phyloP scores from a whole-genome alignment of 768 basidiomycete species.

The Agaricus bisporus region DNA sequence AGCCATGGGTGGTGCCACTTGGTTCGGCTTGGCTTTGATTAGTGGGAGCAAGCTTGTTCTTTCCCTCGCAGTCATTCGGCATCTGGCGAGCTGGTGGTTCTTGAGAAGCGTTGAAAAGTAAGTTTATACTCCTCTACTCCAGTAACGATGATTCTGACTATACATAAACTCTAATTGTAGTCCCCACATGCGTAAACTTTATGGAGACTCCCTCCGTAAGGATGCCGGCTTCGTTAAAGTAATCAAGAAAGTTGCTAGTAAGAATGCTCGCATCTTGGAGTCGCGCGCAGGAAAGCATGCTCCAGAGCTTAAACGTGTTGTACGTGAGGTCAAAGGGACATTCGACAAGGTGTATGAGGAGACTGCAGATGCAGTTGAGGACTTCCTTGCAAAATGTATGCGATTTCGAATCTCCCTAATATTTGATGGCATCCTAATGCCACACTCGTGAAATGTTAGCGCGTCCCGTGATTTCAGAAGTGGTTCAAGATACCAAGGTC shows the following conservation, averaged over 20 bases:
- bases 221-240: constrained; percentile 98
- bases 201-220: constrained; percentile 88
- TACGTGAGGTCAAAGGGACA: constrained; percentile 87
- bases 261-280: constrained; percentile 73
- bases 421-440: constrained; percentile 8
- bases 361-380: constrained; percentile 88
- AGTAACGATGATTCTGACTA: background rate
- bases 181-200: constrained; percentile 97
- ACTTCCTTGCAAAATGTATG: constrained; percentile 88
- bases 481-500: constrained; percentile 89
- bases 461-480: constrained; percentile 81
- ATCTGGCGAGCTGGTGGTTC: constrained; percentile 96
- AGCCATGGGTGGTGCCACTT: constrained; percentile 91
- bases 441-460: constrained; percentile 37
- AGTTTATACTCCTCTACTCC: constrained; percentile 21
- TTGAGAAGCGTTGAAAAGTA: constrained; percentile 87
- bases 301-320: constrained; percentile 72
- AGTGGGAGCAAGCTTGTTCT: constrained; percentile 92
- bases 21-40: constrained; percentile 89
- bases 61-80: constrained; percentile 74
- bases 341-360: constrained; percentile 96
- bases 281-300: constrained; percentile 74
- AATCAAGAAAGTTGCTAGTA: constrained; percentile 87
- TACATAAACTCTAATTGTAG: constrained; percentile 30
- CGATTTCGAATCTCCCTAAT: constrained; percentile 3